Percentiles rank a stretch among this genome's conserved stretches.
These are phyloP conservation scores for Arthrinium phaeospermum DNA, from an alignment of 2,329 filamentous ascomycete species.

Conservation along the genomic window DNA sequence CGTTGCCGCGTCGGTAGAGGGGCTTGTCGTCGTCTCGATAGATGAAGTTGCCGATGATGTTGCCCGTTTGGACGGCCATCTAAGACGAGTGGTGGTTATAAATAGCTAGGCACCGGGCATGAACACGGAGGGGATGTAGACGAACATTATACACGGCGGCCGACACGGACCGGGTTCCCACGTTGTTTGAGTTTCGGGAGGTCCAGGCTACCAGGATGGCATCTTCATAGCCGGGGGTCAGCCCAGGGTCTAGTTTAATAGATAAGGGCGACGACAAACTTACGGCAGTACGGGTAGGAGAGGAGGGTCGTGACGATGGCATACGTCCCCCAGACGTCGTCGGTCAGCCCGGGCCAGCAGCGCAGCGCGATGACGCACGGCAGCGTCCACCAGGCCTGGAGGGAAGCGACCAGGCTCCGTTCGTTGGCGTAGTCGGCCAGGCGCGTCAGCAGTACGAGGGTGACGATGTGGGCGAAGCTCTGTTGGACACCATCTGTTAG, in stretches of 20 bases:
- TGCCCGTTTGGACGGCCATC: constrained; percentile 45
- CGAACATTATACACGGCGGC: constrained; percentile 67
- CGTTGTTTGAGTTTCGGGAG: constrained; percentile 63
- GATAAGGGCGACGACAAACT: constrained; percentile 24
- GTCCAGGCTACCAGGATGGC: constrained; percentile 65
- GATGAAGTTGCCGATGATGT: constrained; percentile 46
- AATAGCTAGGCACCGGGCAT: too few relatives aligned
- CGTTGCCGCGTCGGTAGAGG: constrained; percentile 60
- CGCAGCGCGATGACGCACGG: constrained; percentile 58
- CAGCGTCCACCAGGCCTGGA: constrained; percentile 59
- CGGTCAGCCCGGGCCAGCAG: constrained; percentile 49
- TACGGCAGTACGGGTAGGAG: constrained; percentile 59
- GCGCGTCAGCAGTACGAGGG: constrained; percentile 56
- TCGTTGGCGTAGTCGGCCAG: constrained; percentile 57
- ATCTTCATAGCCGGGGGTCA: constrained; percentile 41
- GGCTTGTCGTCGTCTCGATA: constrained; percentile 62
- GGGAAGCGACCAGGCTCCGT: constrained; percentile 50
- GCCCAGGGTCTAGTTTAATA: too few relatives aligned
- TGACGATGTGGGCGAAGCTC: constrained; percentile 57
- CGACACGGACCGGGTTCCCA: constrained; percentile 63
- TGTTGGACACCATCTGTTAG: too few relatives aligned
- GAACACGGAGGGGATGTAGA: too few relatives aligned
- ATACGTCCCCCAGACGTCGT: constrained; percentile 57
- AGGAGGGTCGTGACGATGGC: constrained; percentile 54
- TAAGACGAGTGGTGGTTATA: too few relatives aligned